phyloP scores from a whole-genome alignment of 148 eudicot genomes.

The Spergularia marina region DNA sequence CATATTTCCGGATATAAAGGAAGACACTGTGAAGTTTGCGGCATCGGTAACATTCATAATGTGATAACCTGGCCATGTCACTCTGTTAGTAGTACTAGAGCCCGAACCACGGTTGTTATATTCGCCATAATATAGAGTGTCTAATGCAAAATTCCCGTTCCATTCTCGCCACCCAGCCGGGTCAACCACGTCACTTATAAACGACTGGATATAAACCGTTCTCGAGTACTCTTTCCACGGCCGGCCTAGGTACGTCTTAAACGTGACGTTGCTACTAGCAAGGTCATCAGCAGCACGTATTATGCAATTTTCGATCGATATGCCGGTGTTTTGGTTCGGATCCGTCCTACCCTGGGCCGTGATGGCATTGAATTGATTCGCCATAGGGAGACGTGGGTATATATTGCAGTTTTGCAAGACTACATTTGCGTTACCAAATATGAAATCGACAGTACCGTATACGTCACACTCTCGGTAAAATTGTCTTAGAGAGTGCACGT shows the following conservation, averaged over 20 bases:
- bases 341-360: constrained; percentile 83
- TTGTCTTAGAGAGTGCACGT: constrained; percentile 69
- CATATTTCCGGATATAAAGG: constrained; percentile 54
- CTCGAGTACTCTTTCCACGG: constrained; percentile 77
- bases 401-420: constrained; percentile 71
- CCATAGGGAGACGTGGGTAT: constrained; percentile 56
- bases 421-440: constrained; percentile 76
- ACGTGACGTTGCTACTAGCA: constrained; percentile 29
- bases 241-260: constrained; percentile 56
- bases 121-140: constrained; percentile 68
- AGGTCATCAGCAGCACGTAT: constrained; percentile 60
- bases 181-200: constrained; percentile 36
- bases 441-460: constrained; percentile 82
- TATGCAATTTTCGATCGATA: constrained; percentile 58
- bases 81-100: constrained; percentile 39
- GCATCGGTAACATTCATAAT: constrained; percentile 52
- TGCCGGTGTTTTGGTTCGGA: constrained; percentile 72
- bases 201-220: constrained; percentile 55
- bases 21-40: constrained; percentile 48
- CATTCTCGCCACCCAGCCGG: constrained; percentile 66
- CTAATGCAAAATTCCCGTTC: constrained; percentile 55
- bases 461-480: constrained; percentile 75
- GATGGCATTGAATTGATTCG: constrained; percentile 64
- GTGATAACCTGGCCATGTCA: constrained; percentile 62
- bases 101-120: constrained; percentile 59